Percentiles rank a stretch among this genome's conserved stretches.
These are phyloP conservation scores for Globisporangium nodosum DNA, from an alignment of 352 stramenopile species.

Conservation along the genomic window DNA sequence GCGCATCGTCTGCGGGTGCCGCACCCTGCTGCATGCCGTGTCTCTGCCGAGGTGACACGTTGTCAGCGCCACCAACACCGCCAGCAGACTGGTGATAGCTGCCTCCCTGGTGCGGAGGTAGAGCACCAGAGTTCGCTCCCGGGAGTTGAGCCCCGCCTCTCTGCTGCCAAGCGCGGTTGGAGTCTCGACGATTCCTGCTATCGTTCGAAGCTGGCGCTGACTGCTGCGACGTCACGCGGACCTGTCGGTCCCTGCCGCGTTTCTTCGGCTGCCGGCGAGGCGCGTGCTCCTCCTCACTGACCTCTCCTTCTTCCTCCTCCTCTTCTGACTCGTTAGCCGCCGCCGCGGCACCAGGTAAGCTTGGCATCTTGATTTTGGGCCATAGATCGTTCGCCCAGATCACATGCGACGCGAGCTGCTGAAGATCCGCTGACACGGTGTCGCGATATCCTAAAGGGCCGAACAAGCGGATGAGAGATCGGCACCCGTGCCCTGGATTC, in stretches of 20 bases:
- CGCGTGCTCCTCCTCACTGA: slow-evolving; percentile 7
- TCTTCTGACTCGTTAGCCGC: slow-evolving; percentile 1
- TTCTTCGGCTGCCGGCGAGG: slow-evolving; percentile 2
- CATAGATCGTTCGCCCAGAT: slow-evolving; percentile 75
- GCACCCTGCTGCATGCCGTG: neutral
- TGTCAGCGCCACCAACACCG: neutral
- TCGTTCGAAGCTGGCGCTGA: neutral
- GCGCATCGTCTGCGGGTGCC: neutral
- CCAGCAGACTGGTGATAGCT: neutral
- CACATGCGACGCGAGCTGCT: slow-evolving; percentile 69
- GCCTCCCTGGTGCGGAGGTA: neutral
- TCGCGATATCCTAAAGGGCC: slow-evolving; percentile 49
- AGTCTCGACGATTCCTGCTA: slow-evolving; percentile 8
- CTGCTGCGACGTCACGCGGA: slow-evolving; percentile 11
- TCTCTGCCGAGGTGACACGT: neutral
- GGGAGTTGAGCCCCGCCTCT: neutral
- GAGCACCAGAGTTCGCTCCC: neutral
- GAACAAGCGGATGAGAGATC: neutral
- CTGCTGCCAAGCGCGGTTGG: slow-evolving; percentile 4
- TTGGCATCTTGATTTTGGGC: slow-evolving; percentile 28
- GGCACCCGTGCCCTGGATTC: neutral
- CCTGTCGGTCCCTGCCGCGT: slow-evolving; percentile 5
- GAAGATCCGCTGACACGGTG: slow-evolving; percentile 69
- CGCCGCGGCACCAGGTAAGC: slow-evolving; percentile 5
- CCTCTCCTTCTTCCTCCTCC: slow-evolving; percentile 2